These are phyloP conservation scores for Apiospora hydei DNA, from an alignment of 2,329 filamentous ascomycete species.

Conservation along the genomic window DNA sequence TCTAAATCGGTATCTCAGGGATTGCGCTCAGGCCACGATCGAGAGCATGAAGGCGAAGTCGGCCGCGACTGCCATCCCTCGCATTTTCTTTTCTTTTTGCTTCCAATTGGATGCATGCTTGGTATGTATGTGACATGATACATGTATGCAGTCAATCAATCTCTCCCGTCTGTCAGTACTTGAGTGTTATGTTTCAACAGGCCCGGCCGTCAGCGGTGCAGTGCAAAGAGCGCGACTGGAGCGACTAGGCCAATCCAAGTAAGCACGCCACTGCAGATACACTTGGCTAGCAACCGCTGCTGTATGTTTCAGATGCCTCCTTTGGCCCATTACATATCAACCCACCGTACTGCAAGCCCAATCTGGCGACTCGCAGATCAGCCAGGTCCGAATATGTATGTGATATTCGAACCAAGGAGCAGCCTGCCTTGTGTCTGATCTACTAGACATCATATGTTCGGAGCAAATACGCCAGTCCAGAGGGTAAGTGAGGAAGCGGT, in stretches of 20 bases:
- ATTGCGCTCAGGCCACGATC: neutral
- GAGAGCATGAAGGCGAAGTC: neutral
- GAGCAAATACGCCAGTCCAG: neutral
- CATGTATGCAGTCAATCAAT: constrained; percentile 1
- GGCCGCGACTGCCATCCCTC: neutral
- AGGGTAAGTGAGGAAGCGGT: neutral
- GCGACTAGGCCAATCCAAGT: constrained; percentile 8
- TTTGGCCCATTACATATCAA: constrained; percentile 6
- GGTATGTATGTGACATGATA: neutral
- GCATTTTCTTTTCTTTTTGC: neutral
- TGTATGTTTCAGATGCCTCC: constrained; percentile 26
- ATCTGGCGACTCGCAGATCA: constrained; percentile 21
- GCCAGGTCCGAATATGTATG: neutral
- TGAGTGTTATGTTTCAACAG: neutral
- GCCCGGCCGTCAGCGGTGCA: neutral
- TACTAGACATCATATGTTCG: neutral
- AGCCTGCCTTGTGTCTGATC: neutral
- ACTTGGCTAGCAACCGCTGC: constrained; percentile 12
- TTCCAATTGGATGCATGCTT: neutral
- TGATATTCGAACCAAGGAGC: neutral
- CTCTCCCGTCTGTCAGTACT: neutral
- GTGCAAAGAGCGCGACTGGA: neutral
- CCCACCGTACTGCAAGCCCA: constrained; percentile 15
- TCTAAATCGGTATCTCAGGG: constrained; percentile 19
- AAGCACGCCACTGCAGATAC: constrained; percentile 24